Evolutionary conservation across 2,329 filamentous ascomycete genomes (phyloP), one percentile per base, ranked within the genome.

Genomic region (Metarhizium album): DNA sequence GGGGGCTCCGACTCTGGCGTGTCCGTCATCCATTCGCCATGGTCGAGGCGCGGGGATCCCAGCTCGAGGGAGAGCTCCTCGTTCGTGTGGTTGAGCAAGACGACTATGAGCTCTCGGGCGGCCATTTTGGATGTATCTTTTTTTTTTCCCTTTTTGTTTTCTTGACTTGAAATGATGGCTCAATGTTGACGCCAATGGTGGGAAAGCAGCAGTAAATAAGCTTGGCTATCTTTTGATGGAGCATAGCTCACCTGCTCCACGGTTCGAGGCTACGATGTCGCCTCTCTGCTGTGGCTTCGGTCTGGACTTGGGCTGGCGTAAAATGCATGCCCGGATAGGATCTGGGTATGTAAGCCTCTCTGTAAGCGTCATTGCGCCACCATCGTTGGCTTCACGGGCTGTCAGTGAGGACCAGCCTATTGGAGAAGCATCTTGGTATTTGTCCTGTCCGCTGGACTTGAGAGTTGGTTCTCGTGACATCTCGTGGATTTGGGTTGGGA

Each of bases 11-110:
- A 45, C 31, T 50, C 48, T 27, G 48, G 29, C 40, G 48, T 45
- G 23, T 37, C 42, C 14, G 42, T 50, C 48, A 40, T 46, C 48
- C 48, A 50, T 31, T 50, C 48, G 11, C 48, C 48, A 13, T 38
- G 48, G 3, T 50, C 48, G 22, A 50, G 48, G 3, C 29, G 48
- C 6, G 29, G 13, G 42, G 48, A 50, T 8, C 16, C n/a, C 2
- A 27, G 24, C 7, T 33, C 42, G 16, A 50, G 40, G 14, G 18
- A 23, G 42, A 50, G 48, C 42, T 50, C 48, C 8, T 50, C 48
- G 29, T 45, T 50, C 29, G 42, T 50, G 11, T 50, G 22, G n/a
- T 46, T 46, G 20, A 50, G 48, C n/a, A 45, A n/a, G 16, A 46
- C 27, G 40, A 49, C 47, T 24, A 45, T 38, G 20, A 50, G 42